Base-by-base conservation (phyloP, 345 rosid species). In the Physaria fendleri region DNA sequence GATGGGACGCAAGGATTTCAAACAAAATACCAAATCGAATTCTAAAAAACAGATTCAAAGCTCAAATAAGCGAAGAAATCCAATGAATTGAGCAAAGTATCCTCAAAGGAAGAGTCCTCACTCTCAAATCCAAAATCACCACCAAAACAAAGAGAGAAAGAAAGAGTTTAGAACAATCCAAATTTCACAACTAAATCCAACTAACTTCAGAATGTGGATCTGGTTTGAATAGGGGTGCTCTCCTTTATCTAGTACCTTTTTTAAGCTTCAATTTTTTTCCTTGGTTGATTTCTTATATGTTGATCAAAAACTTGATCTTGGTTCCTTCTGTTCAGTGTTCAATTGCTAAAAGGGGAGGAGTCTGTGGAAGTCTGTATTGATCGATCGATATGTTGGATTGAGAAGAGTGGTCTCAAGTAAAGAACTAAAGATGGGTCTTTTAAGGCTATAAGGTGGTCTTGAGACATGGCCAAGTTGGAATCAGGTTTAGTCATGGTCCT, bases 331-430 rank as follows among this genome's bases (percentile, higher is more conserved):
- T 49, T 38, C 15, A 18, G 15, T 47, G 11, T 52, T 57, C 63
- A 88, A 95, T 23, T 84, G 72, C 98, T 97, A 2, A 27, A 42
- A 28, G 84, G 95, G 97, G 91, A 65, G 63, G 98, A n/a, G n/a
- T n/a, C n/a, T n/a, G n/a, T n/a, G n/a, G n/a, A n/a, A 88, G 75
- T 52, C 81, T 0, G 68, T 65, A 17, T 47, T 37, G 17, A 18
- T 61, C 12, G 3, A 18, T 17, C 27, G 24, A 0, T 85, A 78
- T 74, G 68, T 79, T 0, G 75, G 74, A n/a, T 58, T 92, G 8
- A 77, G 80, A 64, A 82, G 98, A 64, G 69, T 54, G 24, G 56
- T 81, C 17, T 59, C 25, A 2, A 23, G 21, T 22, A 14, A 72
- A n/a, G n/a, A n/a, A n/a, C n/a, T n/a, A n/a, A n/a, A 54, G 65